A percentile compares a stretch with the other conserved stretches of the same genome.
phyloP scores from a whole-genome alignment of 257 asterid species.

The Scutellaria barbata region DNA sequence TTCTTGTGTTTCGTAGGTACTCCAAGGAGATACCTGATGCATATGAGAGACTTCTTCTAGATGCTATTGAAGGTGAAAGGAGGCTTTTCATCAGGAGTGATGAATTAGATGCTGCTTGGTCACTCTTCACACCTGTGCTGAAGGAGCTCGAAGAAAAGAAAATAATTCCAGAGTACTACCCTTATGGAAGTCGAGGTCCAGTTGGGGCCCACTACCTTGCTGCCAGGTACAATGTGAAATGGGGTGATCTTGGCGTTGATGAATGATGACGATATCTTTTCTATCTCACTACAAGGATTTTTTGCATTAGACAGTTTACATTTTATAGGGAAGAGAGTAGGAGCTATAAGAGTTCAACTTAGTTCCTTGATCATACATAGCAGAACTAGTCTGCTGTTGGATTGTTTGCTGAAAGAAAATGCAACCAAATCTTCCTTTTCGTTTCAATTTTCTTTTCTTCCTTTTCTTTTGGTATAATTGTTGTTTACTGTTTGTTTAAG shows the following conservation, averaged over 20 bases:
- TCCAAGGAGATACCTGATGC: conserved; percentile 97
- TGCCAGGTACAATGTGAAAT: conserved; percentile 77
- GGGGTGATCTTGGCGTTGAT: conserved; percentile 87
- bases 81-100: conserved; percentile 95
- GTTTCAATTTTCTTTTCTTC: background rate
- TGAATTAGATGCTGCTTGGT: conserved; percentile 96
- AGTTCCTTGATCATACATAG: background rate
- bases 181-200: conserved; percentile 95
- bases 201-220: conserved; percentile 96
- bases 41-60: conserved; percentile 89
- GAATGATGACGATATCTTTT: conserved; percentile 39
- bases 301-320: too few species aligned
- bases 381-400: background rate
- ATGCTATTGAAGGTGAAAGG: conserved; percentile 94
- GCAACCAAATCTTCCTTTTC: background rate
- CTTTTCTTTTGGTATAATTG: background rate
- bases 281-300: too few species aligned
- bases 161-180: conserved; percentile 79
- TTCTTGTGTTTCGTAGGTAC: conserved; percentile 55
- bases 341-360: background rate
- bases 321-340: background rate
- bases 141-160: conserved; percentile 78
- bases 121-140: conserved; percentile 87
- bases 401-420: conserved; percentile 6
- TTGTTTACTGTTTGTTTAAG: too few species aligned